phyloP scores from a whole-genome alignment of 331 rosid genomes.

The Erythrophleum ivorense region DNA sequence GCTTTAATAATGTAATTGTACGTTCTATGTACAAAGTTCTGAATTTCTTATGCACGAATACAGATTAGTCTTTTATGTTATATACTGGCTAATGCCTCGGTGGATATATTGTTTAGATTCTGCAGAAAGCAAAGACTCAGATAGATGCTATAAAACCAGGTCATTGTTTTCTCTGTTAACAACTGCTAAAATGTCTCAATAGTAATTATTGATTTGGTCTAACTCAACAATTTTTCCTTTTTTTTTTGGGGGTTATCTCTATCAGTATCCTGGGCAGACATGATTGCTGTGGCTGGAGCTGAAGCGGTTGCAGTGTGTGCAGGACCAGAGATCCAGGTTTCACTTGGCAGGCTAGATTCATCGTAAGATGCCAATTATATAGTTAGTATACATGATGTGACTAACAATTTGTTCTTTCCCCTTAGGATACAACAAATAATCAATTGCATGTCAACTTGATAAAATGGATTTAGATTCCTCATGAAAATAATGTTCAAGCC shows the following conservation, averaged over 20 bases:
- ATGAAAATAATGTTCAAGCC: slow-evolving; percentile 7
- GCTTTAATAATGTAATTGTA: neutral
- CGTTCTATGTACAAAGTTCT: neutral
- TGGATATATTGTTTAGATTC: slow-evolving; percentile 57
- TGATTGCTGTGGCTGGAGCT: slow-evolving; percentile 94
- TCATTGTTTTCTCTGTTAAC: slow-evolving; percentile 45
- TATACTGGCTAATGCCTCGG: slow-evolving; percentile 44
- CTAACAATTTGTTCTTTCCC: slow-evolving; percentile 11
- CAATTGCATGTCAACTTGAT: slow-evolving; percentile 18
- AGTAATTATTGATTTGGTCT: slow-evolving; percentile 29
- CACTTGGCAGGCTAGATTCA: slow-evolving; percentile 79
- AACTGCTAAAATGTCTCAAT: slow-evolving; percentile 23
- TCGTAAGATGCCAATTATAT: slow-evolving; percentile 56
- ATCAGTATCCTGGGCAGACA: slow-evolving; percentile 91
- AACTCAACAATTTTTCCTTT: slow-evolving; percentile 44
- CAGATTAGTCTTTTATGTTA: slow-evolving; percentile 29
- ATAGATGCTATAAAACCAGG: slow-evolving; percentile 82
- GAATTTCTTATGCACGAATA: slow-evolving; percentile 13
- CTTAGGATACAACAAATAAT: neutral
- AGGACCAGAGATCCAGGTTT: slow-evolving; percentile 82
- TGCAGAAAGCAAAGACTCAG: slow-evolving; percentile 77
- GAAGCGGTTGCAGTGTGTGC: slow-evolving; percentile 93
- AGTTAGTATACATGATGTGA: slow-evolving; percentile 25
- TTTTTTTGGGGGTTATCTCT: neutral
- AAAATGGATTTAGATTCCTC: slow-evolving; percentile 34